Percentiles rank a stretch among this genome's conserved stretches.
Conservation (phyloP, 345 rosid species). For the Syzygium oleosum region DNA sequence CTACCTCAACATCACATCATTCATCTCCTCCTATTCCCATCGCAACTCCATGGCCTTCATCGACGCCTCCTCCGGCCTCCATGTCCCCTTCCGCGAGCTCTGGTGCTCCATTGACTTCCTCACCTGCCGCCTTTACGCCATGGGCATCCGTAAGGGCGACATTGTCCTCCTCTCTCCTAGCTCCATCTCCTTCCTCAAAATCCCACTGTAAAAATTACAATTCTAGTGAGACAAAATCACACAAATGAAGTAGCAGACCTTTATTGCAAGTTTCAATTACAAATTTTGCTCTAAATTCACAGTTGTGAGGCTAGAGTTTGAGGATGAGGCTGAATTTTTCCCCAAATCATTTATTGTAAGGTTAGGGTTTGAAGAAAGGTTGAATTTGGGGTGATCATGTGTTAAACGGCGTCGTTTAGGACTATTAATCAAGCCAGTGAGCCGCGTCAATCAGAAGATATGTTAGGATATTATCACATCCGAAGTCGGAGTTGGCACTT, state of each 20-base stretch:
- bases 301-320: neutral
- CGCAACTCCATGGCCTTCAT: neutral
- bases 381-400: too few relatives aligned
- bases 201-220: neutral
- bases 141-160: neutral
- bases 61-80: neutral
- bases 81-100: neutral
- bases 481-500: too few relatives aligned
- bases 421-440: neutral
- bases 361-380: too few relatives aligned
- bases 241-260: neutral
- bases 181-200: neutral
- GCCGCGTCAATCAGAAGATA: neutral
- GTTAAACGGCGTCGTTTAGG: neutral
- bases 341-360: too few relatives aligned
- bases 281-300: neutral
- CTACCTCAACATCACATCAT: neutral
- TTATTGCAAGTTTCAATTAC: neutral
- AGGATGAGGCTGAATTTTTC: too few relatives aligned
- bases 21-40: neutral
- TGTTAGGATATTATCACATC: neutral
- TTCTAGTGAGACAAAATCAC: neutral
- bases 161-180: neutral
- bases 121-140: neutral
- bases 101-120: neutral